phyloP scores from a whole-genome alignment of 805 yeast species.

The Kregervanrija fluxuum region DNA sequence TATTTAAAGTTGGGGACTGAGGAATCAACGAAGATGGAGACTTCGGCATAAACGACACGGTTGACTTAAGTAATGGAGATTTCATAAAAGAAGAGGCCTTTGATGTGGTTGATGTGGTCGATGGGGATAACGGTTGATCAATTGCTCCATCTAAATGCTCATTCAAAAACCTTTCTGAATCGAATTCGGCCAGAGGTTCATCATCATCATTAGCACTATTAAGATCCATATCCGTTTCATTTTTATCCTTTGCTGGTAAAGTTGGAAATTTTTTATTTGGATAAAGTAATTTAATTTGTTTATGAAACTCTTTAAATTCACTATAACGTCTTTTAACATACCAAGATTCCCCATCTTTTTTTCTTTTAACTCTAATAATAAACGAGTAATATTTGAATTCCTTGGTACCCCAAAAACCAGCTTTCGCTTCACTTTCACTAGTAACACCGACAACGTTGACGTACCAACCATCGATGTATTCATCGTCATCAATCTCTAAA shows the following conservation, averaged over 20 bases:
- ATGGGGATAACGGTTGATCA: background rate
- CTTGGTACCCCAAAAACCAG: slow-evolving; percentile 16
- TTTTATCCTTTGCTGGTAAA: slow-evolving; percentile 27
- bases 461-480: slow-evolving; percentile 48
- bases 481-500: slow-evolving; percentile 24
- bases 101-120: background rate
- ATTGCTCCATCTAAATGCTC: no score
- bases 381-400: slow-evolving; percentile 34
- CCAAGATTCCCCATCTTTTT: slow-evolving; percentile 28
- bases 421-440: slow-evolving; percentile 20
- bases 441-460: slow-evolving; percentile 67
- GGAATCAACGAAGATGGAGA: background rate
- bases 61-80: slow-evolving; percentile 1
- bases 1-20: slow-evolving; percentile 6
- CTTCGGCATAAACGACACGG: background rate
- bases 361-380: slow-evolving; percentile 37
- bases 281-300: slow-evolving; percentile 42
- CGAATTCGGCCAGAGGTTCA: background rate
- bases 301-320: slow-evolving; percentile 57
- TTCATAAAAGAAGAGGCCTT: slow-evolving; percentile 1
- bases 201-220: slow-evolving; percentile 11
- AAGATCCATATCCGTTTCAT: slow-evolving; percentile 13
- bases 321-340: slow-evolving; percentile 58
- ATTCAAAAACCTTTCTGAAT: no score
- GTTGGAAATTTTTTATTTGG: slow-evolving; percentile 58